Conservation (phyloP, 176 grass and related monocot species). For the Triticum dicoccoides region DNA sequence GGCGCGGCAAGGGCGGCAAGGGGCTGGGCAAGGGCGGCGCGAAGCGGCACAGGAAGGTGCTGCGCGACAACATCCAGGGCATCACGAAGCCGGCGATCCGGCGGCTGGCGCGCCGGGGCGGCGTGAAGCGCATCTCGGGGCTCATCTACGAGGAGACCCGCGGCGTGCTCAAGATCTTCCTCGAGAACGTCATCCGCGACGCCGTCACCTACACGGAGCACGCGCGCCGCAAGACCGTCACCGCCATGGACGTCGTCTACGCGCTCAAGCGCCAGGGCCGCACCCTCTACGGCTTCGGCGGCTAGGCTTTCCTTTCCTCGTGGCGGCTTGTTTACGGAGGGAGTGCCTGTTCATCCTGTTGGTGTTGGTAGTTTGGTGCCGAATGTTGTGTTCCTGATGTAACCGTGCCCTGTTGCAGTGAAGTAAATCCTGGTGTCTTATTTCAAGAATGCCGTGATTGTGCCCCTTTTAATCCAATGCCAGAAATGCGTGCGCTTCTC, state of each 20-base stretch:
- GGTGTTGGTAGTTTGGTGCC: background rate
- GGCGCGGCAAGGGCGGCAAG: slow-evolving; percentile 19
- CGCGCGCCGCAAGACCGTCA: slow-evolving; percentile 74
- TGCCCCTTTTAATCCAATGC: background rate
- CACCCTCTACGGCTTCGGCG: slow-evolving; percentile 75
- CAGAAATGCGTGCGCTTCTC: too few species aligned
- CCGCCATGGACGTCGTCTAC: slow-evolving; percentile 76
- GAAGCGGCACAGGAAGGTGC: slow-evolving; percentile 86
- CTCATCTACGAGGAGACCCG: slow-evolving; percentile 74
- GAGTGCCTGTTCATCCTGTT: background rate
- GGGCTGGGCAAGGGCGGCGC: slow-evolving; percentile 15
- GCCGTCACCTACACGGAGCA: slow-evolving; percentile 78
- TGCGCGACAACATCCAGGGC: slow-evolving; percentile 91
- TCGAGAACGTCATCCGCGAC: slow-evolving; percentile 80
- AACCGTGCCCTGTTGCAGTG: background rate
- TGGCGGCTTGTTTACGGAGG: background rate
- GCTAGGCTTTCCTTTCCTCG: background rate
- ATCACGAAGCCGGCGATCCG: slow-evolving; percentile 92
- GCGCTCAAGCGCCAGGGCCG: slow-evolving; percentile 72
- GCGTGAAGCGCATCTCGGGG: slow-evolving; percentile 68
- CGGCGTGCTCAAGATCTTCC: slow-evolving; percentile 80
- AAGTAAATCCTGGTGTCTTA: background rate
- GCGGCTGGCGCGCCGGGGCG: slow-evolving; percentile 58
- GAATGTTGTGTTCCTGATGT: background rate
- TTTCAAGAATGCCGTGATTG: background rate